phyloP scores from a whole-genome alignment of 352 stramenopile species.

The Pythium biforme region DNA sequence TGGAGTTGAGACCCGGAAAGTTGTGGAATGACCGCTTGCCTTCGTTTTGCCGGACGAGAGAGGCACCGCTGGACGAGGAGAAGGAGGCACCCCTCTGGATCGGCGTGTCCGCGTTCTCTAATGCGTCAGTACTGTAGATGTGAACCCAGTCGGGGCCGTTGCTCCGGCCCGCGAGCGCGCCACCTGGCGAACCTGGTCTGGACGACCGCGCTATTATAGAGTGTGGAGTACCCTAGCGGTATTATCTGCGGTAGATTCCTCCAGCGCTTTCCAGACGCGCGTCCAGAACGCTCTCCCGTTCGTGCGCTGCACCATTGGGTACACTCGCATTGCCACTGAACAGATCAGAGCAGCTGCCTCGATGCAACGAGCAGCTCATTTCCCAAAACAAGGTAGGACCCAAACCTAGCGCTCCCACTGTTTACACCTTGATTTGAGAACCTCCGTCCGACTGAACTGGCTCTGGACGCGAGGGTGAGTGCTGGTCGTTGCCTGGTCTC shows the following conservation, averaged over 20 bases:
- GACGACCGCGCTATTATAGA: too few species aligned
- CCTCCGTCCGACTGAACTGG: background rate
- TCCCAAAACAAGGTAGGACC: background rate
- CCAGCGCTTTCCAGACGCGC: background rate
- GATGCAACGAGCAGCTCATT: background rate
- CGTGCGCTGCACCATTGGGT: background rate
- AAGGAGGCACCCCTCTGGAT: background rate
- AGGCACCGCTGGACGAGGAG: background rate
- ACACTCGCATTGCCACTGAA: background rate
- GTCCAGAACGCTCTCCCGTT: background rate
- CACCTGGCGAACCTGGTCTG: background rate
- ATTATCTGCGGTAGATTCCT: too few species aligned
- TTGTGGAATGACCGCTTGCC: constrained; percentile 17
- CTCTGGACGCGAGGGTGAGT: background rate
- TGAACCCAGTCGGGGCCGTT: background rate
- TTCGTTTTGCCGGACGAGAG: too few species aligned
- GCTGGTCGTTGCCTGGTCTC: background rate
- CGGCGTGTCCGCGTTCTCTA: background rate
- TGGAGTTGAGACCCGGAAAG: constrained; percentile 7
- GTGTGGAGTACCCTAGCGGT: too few species aligned
- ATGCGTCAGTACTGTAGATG: background rate
- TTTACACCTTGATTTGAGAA: background rate
- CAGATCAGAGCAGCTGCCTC: background rate
- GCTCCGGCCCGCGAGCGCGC: background rate
- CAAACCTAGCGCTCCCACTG: background rate